Percentiles rank a stretch among this genome's conserved stretches.
Evolutionary conservation across 768 basidiomycete species (phyloP).

Genomic region (Termitomyces sp.): DNA sequence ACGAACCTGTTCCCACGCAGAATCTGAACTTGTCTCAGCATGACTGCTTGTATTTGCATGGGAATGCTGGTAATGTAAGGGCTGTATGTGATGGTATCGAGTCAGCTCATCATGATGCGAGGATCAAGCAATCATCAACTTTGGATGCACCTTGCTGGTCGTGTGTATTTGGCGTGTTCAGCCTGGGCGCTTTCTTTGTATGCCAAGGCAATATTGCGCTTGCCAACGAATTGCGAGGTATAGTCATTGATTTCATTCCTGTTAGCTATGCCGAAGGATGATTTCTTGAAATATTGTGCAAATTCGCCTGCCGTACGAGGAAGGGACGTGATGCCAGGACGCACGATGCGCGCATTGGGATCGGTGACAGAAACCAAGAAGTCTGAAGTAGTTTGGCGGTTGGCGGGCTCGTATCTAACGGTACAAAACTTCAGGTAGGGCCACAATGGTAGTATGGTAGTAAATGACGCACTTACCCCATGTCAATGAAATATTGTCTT

Average conservation of each 20-base stretch:
- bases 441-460: background rate
- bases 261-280: constrained; percentile 38
- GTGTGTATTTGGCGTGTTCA: constrained; percentile 48
- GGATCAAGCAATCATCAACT: background rate
- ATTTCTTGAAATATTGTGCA: constrained; percentile 42
- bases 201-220: constrained; percentile 34
- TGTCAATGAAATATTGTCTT: constrained; percentile 65
- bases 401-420: constrained; percentile 48
- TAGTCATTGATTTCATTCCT: constrained; percentile 45
- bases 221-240: constrained; percentile 38
- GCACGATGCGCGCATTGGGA: constrained; percentile 51
- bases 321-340: constrained; percentile 36
- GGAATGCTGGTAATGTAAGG: constrained; percentile 42
- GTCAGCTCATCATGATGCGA: background rate
- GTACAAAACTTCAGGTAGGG: background rate
- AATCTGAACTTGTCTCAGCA: constrained; percentile 43
- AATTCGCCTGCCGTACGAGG: constrained; percentile 61
- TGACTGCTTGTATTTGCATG: constrained; percentile 43
- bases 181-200: constrained; percentile 46
- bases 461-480: constrained; percentile 37
- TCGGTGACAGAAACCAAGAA: constrained; percentile 64
- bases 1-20: constrained; percentile 36
- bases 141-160: constrained; percentile 31
- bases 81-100: constrained; percentile 21
- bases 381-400: constrained; percentile 64